Base-by-base conservation (phyloP, 768 basidiomycete genomes). In the Fistulinella prunicolor region DNA sequence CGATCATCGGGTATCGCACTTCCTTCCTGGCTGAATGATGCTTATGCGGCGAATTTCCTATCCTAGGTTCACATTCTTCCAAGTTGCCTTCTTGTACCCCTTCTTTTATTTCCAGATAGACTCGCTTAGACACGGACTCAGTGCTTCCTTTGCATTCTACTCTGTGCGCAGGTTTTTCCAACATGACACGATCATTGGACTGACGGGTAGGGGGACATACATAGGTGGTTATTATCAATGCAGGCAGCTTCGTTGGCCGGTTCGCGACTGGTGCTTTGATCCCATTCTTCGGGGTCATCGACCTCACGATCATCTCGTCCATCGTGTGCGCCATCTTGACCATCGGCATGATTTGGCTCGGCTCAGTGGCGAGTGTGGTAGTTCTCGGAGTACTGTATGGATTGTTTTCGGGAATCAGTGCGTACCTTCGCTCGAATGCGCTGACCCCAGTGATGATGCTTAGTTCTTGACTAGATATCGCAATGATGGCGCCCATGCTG, bases 71-170 rank as follows among this genome's bases (percentile, higher is more conserved):
- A 50, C 38, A 16, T 38, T 61, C 21, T 70, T 70, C 24, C 64
- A 74, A n/a, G 51, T 65, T 1, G 76, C 74, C 1, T 60, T 73
- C 24, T 74, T 71, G 48, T 79, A 75, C 42, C 79, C 81, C 0
- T 69, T 77, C 37, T 83, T 79, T 61, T 83, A 81, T 60, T 65
- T 85, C 17, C 83, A 85, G 54, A 57, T 82, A 6, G 74, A 79
- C 39, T 71, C 81, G 3, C 69, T 80, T 13, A 68, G 67, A 46
- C 78, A 78, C 39, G 76, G 76, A 3, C 65, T 81, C 22, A 56
- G 64, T 35, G 46, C 66, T 1, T 64, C 62, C 20, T 65, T 85
- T 14, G 73, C 82, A 0, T 83, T 83, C 53, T 82, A 82, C 55
- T 73, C 73, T 19, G 82, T 81, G 46, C 24, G 63, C 51, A 10